Percentiles rank a stretch among this genome's conserved stretches.
phyloP scores from a whole-genome alignment of 2,329 filamentous ascomycete genomes.

The Cylindrodendrum hubeiense region DNA sequence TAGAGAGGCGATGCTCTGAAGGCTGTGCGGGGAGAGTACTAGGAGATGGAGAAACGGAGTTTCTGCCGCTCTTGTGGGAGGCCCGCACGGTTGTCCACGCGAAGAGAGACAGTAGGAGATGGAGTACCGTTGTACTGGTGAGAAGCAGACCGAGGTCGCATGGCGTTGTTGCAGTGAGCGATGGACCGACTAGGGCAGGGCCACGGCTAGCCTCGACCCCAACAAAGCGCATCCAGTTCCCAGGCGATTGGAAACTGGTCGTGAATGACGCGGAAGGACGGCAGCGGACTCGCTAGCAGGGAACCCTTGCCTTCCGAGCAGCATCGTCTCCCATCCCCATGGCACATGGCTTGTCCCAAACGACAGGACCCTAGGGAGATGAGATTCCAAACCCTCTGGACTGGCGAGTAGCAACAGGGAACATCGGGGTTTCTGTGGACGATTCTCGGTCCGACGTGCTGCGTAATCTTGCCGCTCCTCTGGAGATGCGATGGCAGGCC shows the following conservation, averaged over 20 bases:
- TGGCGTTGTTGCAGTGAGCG: conserved; percentile 23
- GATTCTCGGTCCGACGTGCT: conserved; percentile 13
- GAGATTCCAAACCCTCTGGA: conserved; percentile 26
- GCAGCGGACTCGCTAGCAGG: conserved; percentile 32
- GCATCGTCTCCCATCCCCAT: conserved; percentile 33
- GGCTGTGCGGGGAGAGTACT: neutral
- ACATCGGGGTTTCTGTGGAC: conserved; percentile 2
- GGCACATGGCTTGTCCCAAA: conserved; percentile 29
- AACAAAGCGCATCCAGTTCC: conserved; percentile 37
- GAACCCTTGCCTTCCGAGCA: conserved; percentile 35
- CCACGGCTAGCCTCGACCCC: conserved; percentile 13
- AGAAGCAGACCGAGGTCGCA: conserved; percentile 22
- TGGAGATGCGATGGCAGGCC: neutral
- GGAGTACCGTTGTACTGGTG: conserved; percentile 7
- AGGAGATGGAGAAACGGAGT: neutral
- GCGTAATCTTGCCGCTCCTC: conserved; percentile 17
- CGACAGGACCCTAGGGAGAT: conserved; percentile 28
- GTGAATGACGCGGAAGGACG: conserved; percentile 31
- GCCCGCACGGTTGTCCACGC: neutral
- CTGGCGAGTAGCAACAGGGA: neutral
- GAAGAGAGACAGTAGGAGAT: neutral
- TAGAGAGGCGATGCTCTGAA: neutral
- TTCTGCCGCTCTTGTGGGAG: neutral
- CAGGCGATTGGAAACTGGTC: conserved; percentile 41
- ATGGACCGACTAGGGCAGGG: conserved; percentile 13